Base-by-base conservation (phyloP, 1,284 basidiomycete species). In the Anthracocystis walkeri region DNA sequence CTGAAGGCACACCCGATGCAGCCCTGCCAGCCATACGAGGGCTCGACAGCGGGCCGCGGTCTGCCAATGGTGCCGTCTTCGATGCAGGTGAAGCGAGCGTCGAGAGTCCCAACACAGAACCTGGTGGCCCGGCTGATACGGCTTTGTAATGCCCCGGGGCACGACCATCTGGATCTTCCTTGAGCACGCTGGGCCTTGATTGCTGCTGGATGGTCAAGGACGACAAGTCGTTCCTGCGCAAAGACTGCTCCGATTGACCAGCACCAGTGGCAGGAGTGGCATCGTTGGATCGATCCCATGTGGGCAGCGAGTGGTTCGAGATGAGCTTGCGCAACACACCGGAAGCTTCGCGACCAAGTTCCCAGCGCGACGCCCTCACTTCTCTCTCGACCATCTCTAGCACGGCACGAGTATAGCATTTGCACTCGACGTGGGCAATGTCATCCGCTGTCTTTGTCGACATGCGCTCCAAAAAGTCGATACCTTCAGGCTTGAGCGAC, bases 291-390 rank as follows among this genome's bases (percentile, higher is more conserved):
- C 66, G 72, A 31, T 63, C 63, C 63, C 72, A 67, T 2, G 60
- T 55, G 10, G 68, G 65, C 44, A 75, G 45, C 21, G 60, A 54
- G 27, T 77, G 69, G 25, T 77, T 73, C 20, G 73, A 60, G 29
- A 79, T 75, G 20, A 80, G 75, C 35, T 78, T 78, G 20, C 78
- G 64, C 42, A 80, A 31, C 6, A 78, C 77, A 21, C 77, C 78
- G 16, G 72, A 74, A 11, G 78, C 78, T 40, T 78, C 77, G 12
- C 77, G 66, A 12, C 73, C 74, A 7, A 80, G 66, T 48, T 80
- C 78, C 78, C 78, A 80, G 0, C 78, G 65, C 42, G 78, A 78
- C 10, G 61, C 70, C 18, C 72, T 46, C n/a, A 78, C 65, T 29
- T 75, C 68, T 16, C 63, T 61, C 33, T 80, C 78, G 10, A 80